Base-by-base conservation (phyloP, 495 filamentous ascomycete species). In the Aspergillus ostianus region DNA sequence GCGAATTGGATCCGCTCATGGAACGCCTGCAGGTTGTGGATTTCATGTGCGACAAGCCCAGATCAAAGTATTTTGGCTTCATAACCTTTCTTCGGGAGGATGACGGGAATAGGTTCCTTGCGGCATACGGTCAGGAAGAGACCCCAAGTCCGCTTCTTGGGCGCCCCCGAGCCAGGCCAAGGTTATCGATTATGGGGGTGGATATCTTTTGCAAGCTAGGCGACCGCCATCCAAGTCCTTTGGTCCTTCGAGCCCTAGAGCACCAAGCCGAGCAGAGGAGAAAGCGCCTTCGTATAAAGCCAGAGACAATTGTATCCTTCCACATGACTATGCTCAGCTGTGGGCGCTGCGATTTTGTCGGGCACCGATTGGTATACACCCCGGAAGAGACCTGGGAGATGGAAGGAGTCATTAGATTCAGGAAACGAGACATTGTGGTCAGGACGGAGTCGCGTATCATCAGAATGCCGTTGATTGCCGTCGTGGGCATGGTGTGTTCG, bases 261-360 rank as follows among this genome's bases (percentile, higher is more conserved):
- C 51, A 65, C 18, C 46, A 36, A 6, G 58, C 51, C 1, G 32
- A 62, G 8, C 20, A 68, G 46, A 57, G 63, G 0, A 32, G 44
- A 17, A 48, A 48, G 20, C 18, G 6, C 41, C 47, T 7, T 36
- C 52, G 8, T 49, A 58, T 20, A 29, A 64, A 21, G 53, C 58
- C 45, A 7, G 53, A 52, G 7, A 29, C 41, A 3, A 46, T 55
- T 3, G 18, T 65, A 0, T 51, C 56, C 8, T 79, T 84, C 32
- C 48, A 67, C 0, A 55, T 74, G 30, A 19, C 45, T 5, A 58
- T 50, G 3, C 30, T 82, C 7, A 75, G 70, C 12, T 87, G 82
- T 63, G 85, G 85, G 3, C 70, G 80, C 54, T 81, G 80, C 66
- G 64, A 65, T 30, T 85, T 82, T 51, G 29, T 59, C 3, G 55